phyloP scores from a whole-genome alignment of 2,329 filamentous ascomycete genomes.

The Cercospora sp. region DNA sequence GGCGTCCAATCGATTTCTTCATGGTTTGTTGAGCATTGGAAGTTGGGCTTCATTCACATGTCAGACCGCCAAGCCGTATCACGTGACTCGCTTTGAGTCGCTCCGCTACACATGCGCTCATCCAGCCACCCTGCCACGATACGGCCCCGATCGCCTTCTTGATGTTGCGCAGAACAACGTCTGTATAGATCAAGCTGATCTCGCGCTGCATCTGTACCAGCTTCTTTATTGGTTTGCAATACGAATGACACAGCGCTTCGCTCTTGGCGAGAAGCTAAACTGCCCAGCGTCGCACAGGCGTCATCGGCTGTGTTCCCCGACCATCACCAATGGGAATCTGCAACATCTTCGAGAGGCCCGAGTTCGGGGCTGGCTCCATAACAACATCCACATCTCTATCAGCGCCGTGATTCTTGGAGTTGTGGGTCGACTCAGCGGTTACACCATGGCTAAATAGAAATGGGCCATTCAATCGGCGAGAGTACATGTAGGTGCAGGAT shows the following conservation, averaged over 20 bases:
- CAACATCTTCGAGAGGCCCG: not conserved
- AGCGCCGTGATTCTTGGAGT: not conserved
- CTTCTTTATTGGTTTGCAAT: not conserved
- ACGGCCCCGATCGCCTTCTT: not conserved
- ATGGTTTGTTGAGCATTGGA: too few relatives aligned
- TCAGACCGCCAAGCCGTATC: not conserved
- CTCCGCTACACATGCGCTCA: too few relatives aligned
- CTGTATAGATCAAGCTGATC: not conserved
- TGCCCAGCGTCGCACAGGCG: not conserved
- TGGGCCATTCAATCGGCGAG: not conserved
- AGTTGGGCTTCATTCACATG: not conserved
- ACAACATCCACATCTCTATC: not conserved
- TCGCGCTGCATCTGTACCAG: not conserved
- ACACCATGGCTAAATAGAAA: constrained; percentile 7
- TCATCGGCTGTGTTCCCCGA: not conserved
- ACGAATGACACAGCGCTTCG: not conserved
- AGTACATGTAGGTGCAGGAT: constrained; percentile 7
- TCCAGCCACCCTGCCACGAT: too few relatives aligned
- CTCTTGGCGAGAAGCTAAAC: not conserved
- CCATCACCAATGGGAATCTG: not conserved
- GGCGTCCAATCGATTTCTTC: not conserved
- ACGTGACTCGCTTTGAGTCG: not conserved
- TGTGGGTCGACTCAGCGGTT: constrained; percentile 10
- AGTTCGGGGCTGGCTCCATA: not conserved
- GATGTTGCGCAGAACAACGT: not conserved